Base-by-base conservation (phyloP, 2,329 filamentous ascomycete species). In the Pezicula carpinea region DNA sequence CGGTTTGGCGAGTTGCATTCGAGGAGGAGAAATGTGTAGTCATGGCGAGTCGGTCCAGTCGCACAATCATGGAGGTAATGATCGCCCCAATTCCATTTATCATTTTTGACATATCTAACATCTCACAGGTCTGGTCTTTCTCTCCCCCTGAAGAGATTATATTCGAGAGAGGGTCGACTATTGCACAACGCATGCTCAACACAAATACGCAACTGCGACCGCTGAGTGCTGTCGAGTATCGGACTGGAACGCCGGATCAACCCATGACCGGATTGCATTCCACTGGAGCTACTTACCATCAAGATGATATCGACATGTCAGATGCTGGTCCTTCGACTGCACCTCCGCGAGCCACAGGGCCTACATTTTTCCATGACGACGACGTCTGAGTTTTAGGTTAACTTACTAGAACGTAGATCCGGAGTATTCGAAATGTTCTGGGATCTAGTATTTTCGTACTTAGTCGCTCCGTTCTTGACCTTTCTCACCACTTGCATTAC, bases 11-110 rank as follows among this genome's bases (percentile, higher is more conserved):
- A 50, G 92, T 99, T 29, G 93, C 95, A 0, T 99, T 99, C 65
- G 93, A 99, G 64, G 92, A 96, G 55, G 93, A 99, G 68, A 97
- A 96, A 67, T 95, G 92, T 49, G 92, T 99, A 23, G 92, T 96
- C 26, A 87, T 99, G 76, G 93, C 93, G 7, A 85, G 89, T 59
- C 80, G 92, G 50, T 82, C 82, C 44, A 85, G 83, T 47, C 83
- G 91, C 53, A 97, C 95, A 0, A 87, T 97, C 53, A 99, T 99
- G 93, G 93, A 99, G 83, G 92, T 95, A 71, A 72, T 83, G 66
- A 40, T 26, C 26, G 32, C 32, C 48, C 13, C n/a, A 26, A 13
- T 43, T 14, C 14, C 6, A 35, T 35, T n/a, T 35, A 1, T 14
- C 5, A 38, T 14, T 15, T 26, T 47, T 33, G 51, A 66, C 69